Evolutionary conservation across 345 rosid species (phyloP), one percentile per base, ranked within the genome.

Genomic region (Mallotus nudiflorus): DNA sequence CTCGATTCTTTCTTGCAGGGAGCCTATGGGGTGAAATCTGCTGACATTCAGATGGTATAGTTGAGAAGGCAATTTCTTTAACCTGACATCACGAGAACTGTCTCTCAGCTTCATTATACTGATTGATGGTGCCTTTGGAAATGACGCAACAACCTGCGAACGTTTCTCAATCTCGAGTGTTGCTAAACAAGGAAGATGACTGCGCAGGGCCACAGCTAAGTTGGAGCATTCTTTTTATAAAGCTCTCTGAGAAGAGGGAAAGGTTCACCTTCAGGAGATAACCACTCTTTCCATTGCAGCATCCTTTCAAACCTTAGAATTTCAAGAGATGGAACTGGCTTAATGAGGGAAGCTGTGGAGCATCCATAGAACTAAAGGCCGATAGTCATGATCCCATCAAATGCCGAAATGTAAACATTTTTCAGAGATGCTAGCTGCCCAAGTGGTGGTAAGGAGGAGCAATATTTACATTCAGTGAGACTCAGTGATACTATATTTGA

Each of bases 241-340:
- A 62, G 74, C 40, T 39, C 29, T 24, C 25, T 27, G 40, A 71
- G 74, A 12, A 50, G 58, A 69, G 65, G 45, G 46, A 69, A 69
- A 31, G 66, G 57, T 68, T 45, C 65, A 27, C 45, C 35, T 60
- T 20, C 35, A 51, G 18, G 10, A 10, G 37, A 16, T 20, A 33
- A 33, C 73, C 73, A 70, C 25, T 70, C 58, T 31, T 60, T n/a
- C 73, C 56, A 70, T 9, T 48, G 7, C 18, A 1, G 9, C 66
- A 60, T 60, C 3, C 29, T 7, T 39, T 1, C 27, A 16, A 70
- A 60, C 37, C 15, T 48, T 5, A 70, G 16, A 16, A 22, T 48
- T 25, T 37, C 24, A 6, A 53, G 62, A 5, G 51, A 44, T 25
- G 14, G 24, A 44, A 45, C 53, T 12, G 61, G 62, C 8, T 27